Conservation (phyloP, 768 basidiomycete genomes). For the Lactarius pseudohatsudake region DNA sequence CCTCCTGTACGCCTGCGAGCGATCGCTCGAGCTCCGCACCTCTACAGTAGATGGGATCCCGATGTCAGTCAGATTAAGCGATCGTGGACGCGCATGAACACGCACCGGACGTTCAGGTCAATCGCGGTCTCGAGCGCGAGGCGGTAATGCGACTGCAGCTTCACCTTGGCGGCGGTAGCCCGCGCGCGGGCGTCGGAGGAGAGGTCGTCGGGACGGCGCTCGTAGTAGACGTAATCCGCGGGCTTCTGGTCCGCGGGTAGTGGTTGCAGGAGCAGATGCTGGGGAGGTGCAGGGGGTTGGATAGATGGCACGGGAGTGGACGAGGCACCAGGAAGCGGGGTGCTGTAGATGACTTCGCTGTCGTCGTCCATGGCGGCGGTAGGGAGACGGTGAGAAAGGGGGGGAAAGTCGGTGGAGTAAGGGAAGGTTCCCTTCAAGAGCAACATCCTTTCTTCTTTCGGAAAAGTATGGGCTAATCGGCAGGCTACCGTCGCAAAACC, state of each 20-base stretch:
- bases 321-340: conserved; percentile 22
- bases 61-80: neutral
- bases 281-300: neutral
- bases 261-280: neutral
- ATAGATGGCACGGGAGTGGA: neutral
- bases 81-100: neutral
- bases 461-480: too few species aligned
- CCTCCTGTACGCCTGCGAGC: conserved; percentile 72
- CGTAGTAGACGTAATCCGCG: conserved; percentile 91
- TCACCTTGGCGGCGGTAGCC: conserved; percentile 89
- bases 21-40: conserved; percentile 85
- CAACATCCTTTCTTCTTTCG: too few species aligned
- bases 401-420: too few species aligned
- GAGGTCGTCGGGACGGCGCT: conserved; percentile 72
- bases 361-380: conserved; percentile 20
- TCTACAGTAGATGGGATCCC: conserved; percentile 41
- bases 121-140: conserved; percentile 96
- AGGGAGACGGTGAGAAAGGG: too few species aligned
- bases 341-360: conserved; percentile 27
- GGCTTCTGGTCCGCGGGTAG: conserved; percentile 36
- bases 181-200: conserved; percentile 78
- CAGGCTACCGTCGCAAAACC: too few species aligned
- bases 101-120: conserved; percentile 85
- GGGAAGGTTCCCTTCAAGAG: too few species aligned
- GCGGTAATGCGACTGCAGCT: conserved; percentile 95